Evolutionary conservation across 2,329 filamentous ascomycete genomes (phyloP).

Genomic region (Diaporthe vaccinii): DNA sequence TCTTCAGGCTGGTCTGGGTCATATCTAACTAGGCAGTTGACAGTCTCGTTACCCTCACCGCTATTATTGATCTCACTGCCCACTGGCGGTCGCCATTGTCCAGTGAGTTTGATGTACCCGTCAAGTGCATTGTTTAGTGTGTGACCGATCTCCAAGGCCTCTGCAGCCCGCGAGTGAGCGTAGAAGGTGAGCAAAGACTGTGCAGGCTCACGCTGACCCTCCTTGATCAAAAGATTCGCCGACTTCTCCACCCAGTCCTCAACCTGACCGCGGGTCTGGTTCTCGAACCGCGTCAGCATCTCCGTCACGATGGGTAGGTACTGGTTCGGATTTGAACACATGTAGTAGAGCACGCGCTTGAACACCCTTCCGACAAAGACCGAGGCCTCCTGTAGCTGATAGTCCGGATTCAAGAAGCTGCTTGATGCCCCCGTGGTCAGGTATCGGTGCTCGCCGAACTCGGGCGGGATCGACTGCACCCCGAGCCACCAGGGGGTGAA

Average conservation of each 20-base stretch:
- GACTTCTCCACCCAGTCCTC: slow-evolving; percentile 19
- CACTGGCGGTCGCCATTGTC: slow-evolving; percentile 5
- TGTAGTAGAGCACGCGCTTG: slow-evolving; percentile 24
- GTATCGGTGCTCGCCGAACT: slow-evolving; percentile 26
- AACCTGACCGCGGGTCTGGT: background rate
- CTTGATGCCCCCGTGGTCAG: slow-evolving; percentile 21
- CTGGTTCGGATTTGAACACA: slow-evolving; percentile 16
- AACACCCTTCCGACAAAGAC: slow-evolving; percentile 7
- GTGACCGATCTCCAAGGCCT: background rate
- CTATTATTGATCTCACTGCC: slow-evolving; percentile 19
- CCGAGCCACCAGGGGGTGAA: slow-evolving; percentile 26
- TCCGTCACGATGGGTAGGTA: slow-evolving; percentile 23
- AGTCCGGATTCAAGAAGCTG: slow-evolving; percentile 24
- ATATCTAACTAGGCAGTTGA: slow-evolving; percentile 14
- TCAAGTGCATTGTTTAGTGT: slow-evolving; percentile 11
- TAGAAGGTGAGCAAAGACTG: slow-evolving; percentile 13
- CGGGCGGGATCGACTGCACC: slow-evolving; percentile 4
- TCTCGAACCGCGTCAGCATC: slow-evolving; percentile 20
- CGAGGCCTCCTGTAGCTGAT: slow-evolving; percentile 19
- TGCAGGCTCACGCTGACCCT: background rate
- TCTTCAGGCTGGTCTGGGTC: slow-evolving; percentile 11
- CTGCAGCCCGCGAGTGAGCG: slow-evolving; percentile 5
- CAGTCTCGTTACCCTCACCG: slow-evolving; percentile 10
- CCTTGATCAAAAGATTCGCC: background rate
- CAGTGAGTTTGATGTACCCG: slow-evolving; percentile 21